These are phyloP conservation scores for Elymus sibiricus DNA, from an alignment of 176 grass and related monocot genomes.

Conservation along the genomic window DNA sequence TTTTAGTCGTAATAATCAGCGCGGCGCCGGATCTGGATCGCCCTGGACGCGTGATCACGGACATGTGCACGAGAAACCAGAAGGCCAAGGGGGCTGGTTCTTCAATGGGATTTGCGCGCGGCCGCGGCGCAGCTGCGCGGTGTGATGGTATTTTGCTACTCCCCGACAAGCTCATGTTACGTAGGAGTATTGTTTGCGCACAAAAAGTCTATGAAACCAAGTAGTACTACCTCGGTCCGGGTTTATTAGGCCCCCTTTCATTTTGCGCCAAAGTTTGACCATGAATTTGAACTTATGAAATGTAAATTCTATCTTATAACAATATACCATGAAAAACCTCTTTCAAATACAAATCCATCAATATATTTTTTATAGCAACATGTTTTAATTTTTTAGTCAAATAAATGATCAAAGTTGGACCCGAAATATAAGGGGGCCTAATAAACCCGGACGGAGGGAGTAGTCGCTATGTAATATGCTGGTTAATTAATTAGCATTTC, in stretches of 20 bases:
- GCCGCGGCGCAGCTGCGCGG: background rate
- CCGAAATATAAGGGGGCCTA: too few relatives aligned
- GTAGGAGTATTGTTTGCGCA: background rate
- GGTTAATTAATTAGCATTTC: background rate
- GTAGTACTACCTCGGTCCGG: too few relatives aligned
- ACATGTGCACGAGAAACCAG: slow-evolving; percentile 18
- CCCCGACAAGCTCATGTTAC: background rate
- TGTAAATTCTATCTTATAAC: too few relatives aligned
- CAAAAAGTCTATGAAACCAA: background rate
- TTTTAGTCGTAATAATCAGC: background rate
- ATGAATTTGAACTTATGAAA: too few relatives aligned
- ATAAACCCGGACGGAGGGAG: too few relatives aligned
- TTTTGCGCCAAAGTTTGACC: too few relatives aligned
- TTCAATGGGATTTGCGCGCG: background rate
- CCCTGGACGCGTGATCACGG: background rate
- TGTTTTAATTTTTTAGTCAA: too few relatives aligned
- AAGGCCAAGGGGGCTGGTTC: background rate
- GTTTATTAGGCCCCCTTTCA: too few relatives aligned
- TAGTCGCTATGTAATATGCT: background rate
- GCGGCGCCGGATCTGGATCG: slow-evolving; percentile 17
- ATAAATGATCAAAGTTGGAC: too few relatives aligned
- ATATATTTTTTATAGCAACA: too few relatives aligned
- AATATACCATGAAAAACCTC: too few relatives aligned
- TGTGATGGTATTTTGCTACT: background rate
- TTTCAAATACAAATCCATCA: too few relatives aligned